These are phyloP conservation scores for Platanthera zijinensis DNA, from an alignment of 106 monocot species.

Conservation along the genomic window DNA sequence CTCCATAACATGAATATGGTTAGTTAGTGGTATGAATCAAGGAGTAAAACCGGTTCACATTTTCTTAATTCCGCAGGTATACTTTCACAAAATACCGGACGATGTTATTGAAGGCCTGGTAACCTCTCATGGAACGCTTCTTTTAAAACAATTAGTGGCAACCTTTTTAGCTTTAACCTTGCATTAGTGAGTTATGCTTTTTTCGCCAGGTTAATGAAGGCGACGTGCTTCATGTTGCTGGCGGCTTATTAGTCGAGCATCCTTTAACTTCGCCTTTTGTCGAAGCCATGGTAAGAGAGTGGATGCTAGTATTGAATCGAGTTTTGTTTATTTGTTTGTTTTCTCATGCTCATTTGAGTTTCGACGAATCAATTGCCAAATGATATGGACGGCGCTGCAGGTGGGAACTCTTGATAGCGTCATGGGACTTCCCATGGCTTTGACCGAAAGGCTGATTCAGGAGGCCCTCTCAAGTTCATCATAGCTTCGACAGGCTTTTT, in stretches of 20 bases:
- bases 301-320: too few relatives aligned
- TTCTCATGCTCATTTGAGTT: too few relatives aligned
- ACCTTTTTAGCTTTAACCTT: not conserved
- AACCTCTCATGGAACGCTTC: slow-evolving; percentile 2
- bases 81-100: slow-evolving; percentile 97
- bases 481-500: not conserved
- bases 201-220: slow-evolving; percentile 75
- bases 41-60: not conserved
- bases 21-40: not conserved
- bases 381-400: slow-evolving; percentile 21
- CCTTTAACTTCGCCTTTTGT: slow-evolving; percentile 93
- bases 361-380: not conserved
- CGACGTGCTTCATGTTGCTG: slow-evolving; percentile 87
- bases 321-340: too few relatives aligned
- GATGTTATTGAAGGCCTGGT: slow-evolving; percentile 91
- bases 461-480: slow-evolving; percentile 31
- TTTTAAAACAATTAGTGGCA: not conserved
- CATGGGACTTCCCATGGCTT: slow-evolving; percentile 81
- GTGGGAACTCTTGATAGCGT: slow-evolving; percentile 90
- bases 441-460: slow-evolving; percentile 75
- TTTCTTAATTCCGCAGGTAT: slow-evolving; percentile 43
- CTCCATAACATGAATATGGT: too few relatives aligned
- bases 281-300: slow-evolving; percentile 46
- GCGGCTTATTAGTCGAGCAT: slow-evolving; percentile 86
- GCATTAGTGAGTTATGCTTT: not conserved